Evolutionary conservation across 441 rosid species (phyloP).

Genomic region (Flueggea neowawraea): DNA sequence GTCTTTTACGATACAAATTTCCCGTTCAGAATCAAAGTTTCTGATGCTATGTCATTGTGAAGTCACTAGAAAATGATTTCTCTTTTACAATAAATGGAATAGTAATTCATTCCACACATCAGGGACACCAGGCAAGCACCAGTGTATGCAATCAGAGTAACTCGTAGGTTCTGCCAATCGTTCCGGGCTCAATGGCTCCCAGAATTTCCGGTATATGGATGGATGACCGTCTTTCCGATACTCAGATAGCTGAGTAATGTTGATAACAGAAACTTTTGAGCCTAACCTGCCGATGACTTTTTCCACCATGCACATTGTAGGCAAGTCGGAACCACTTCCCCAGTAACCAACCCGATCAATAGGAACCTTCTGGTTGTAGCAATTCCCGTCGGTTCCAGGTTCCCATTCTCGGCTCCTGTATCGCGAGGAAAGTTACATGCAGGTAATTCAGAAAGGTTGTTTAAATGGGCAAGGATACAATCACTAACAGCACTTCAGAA

Average conservation of each 20-base stretch:
- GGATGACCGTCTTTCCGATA: constrained; percentile 95
- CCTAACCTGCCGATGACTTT: constrained; percentile 52
- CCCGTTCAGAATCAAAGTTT: too few species aligned
- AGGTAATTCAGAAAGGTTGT: background rate
- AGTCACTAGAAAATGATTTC: background rate
- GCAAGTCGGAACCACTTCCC: constrained; percentile 89
- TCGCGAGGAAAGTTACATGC: background rate
- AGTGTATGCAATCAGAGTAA: constrained; percentile 92
- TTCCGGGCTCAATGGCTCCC: constrained; percentile 69
- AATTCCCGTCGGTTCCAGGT: constrained; percentile 74
- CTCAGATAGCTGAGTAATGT: constrained; percentile 91
- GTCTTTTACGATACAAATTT: too few species aligned
- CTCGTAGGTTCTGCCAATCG: constrained; percentile 57
- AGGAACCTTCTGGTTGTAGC: constrained; percentile 66
- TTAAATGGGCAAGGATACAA: background rate
- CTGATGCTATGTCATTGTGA: too few species aligned
- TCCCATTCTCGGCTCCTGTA: constrained; percentile 90
- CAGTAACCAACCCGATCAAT: constrained; percentile 62
- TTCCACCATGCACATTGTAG: constrained; percentile 77
- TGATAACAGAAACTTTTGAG: constrained; percentile 70
- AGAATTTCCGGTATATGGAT: constrained; percentile 86
- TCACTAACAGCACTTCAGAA: too few species aligned
- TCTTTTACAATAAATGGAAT: constrained; percentile 58
- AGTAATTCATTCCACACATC: constrained; percentile 95
- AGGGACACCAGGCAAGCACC: constrained; percentile 96